A percentile compares a stretch with the other conserved stretches of the same genome.
These are phyloP conservation scores for Plasmopara viticola DNA, from an alignment of 352 stramenopile genomes.

Conservation along the genomic window DNA sequence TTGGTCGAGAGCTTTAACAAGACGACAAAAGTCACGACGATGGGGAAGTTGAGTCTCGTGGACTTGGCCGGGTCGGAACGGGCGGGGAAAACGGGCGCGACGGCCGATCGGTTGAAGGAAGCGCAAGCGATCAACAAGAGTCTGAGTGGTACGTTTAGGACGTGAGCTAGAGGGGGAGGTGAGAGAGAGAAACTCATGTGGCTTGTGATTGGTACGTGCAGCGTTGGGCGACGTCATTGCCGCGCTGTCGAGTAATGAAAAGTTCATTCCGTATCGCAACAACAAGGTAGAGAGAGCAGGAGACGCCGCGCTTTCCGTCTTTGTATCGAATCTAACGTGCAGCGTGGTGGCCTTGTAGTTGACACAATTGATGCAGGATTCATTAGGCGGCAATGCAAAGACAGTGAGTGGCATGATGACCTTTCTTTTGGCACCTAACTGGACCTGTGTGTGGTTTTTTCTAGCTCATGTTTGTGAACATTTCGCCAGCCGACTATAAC, in stretches of 20 bases:
- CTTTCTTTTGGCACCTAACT: not conserved
- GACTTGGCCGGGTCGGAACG: constrained; percentile 86
- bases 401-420: constrained; percentile 42
- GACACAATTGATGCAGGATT: constrained; percentile 91
- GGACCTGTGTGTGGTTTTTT: not conserved
- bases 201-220: constrained; percentile 1
- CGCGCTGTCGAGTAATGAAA: constrained; percentile 85
- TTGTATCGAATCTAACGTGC: no score
- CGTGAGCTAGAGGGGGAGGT: no score
- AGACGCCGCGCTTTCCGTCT: no score
- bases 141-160: constrained; percentile 50
- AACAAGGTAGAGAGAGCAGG: constrained; percentile 68
- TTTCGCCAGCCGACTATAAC: constrained; percentile 87
- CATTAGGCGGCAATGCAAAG: constrained; percentile 90
- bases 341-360: constrained; percentile 29
- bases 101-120: constrained; percentile 79
- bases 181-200: no score
- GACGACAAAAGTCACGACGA: constrained; percentile 76
- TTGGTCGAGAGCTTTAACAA: constrained; percentile 86
- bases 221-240: constrained; percentile 90
- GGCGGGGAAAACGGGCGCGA: constrained; percentile 81
- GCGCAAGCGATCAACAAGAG: constrained; percentile 89
- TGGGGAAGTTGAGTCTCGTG: constrained; percentile 83
- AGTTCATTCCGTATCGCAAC: constrained; percentile 92
- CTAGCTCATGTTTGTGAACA: constrained; percentile 88